Evolutionary conservation across 192 early-diverging fungal genomes (phyloP), one percentile per base, ranked within the genome.

Genomic region (Allomyces javanicus): DNA sequence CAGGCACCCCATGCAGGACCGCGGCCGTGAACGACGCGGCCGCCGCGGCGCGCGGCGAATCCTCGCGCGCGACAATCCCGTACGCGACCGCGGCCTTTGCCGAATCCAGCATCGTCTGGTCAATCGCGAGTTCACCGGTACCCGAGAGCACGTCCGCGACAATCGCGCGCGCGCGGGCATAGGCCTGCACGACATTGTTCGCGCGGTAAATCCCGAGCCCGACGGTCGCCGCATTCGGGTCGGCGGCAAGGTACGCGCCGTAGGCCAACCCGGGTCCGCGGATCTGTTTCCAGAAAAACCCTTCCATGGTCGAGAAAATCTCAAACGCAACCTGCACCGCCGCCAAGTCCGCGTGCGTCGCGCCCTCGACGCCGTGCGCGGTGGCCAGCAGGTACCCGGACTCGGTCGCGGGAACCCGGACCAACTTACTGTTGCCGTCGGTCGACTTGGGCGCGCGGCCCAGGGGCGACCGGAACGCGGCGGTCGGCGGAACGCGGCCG

Each of bases 261-360:
- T 84, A 84, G 14, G 81, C 82, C 19, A 80, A 70, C 14, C 82
- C 82, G 25, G 76, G 74, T 23, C 82, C 82, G 65, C 82, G 82
- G 62, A 84, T 77, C n/a, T 78, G 66, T 68, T 79, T 80, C 80
- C 80, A 84, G 64, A 84, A 82, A 10, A 77, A 71, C 25, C 82
- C 82, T 69, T 84, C 82, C 66, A 79, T 76, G 0, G 77, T 77
- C 55, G 81, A 72, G 50, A 84, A 68, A 24, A 78, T 66, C 62
- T 84, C 82, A 50, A 72, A 75, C 65, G 80, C 71, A 9, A 84
- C 80, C 64, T 81, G 63, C 7, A 84, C 67, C 23, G 82, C 72
- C 25, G 80, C 77, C 62, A 81, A 72, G 64, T 84, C 80, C 12
- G 76, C 73, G 43, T 78, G 76, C 50, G 12, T n/a, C 17, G 21